Evolutionary conservation across 192 early-diverging fungal species (phyloP).

Genomic region (Backusella macrospora): DNA sequence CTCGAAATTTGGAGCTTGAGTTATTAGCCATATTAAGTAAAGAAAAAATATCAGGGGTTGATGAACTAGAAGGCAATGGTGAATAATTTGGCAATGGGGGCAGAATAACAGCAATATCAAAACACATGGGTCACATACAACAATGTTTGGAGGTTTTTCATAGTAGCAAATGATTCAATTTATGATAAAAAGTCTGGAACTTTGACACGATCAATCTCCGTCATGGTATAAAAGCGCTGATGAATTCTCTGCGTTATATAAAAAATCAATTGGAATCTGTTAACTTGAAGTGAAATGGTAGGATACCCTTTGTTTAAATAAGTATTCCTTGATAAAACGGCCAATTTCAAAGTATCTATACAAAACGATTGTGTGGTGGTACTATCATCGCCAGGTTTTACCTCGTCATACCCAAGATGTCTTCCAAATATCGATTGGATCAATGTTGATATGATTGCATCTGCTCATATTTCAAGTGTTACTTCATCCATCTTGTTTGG

Average conservation of each 20-base stretch:
- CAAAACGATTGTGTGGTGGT: slow-evolving; percentile 1
- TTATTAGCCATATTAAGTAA: slow-evolving; percentile 13
- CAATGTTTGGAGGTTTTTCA: background rate
- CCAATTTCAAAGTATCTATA: slow-evolving; percentile 6
- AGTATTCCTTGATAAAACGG: slow-evolving; percentile 14
- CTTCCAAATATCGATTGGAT: slow-evolving; percentile 8
- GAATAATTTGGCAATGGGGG: too few species aligned
- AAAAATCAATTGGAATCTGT: slow-evolving; percentile 5
- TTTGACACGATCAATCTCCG: slow-evolving; percentile 1
- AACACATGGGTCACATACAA: too few species aligned
- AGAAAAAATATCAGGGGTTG: slow-evolving; percentile 3
- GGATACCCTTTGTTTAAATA: slow-evolving; percentile 8
- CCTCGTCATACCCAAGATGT: slow-evolving; percentile 9
- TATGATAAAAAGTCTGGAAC: background rate
- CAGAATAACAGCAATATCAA: too few species aligned
- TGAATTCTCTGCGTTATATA: slow-evolving; percentile 8
- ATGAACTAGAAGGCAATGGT: background rate
- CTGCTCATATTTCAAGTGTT: slow-evolving; percentile 1
- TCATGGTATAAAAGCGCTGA: slow-evolving; percentile 1
- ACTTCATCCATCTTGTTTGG: slow-evolving; percentile 10
- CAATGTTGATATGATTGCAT: slow-evolving; percentile 21
- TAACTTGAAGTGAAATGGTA: background rate
- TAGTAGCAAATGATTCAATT: background rate
- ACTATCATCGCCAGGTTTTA: slow-evolving; percentile 10
- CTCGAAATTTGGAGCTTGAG: slow-evolving; percentile 5